phyloP scores from a whole-genome alignment of 257 asterid genomes.

The Haberlea rhodopensis region DNA sequence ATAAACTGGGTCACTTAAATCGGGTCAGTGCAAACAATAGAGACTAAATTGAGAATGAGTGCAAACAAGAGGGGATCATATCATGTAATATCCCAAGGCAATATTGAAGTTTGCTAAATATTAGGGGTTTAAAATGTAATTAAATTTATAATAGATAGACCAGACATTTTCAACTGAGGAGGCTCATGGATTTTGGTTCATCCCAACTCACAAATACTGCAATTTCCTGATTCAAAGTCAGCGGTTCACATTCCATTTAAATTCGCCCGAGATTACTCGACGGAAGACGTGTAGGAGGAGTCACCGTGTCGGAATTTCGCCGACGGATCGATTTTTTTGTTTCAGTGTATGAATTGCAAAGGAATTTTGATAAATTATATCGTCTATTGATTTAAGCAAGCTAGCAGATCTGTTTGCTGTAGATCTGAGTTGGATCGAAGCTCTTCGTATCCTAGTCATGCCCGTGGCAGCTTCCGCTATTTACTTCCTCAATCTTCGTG shows the following conservation, averaged over 20 bases:
- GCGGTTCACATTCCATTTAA: not conserved
- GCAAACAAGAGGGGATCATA: no score
- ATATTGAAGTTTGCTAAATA: not conserved
- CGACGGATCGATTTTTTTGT: not conserved
- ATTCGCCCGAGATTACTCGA: not conserved
- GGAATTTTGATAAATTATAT: not conserved
- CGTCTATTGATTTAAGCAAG: not conserved
- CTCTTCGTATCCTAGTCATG: constrained; percentile 47
- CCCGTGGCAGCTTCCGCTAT: constrained; percentile 99
- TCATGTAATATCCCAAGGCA: no score
- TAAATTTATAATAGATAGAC: not conserved
- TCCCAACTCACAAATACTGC: not conserved
- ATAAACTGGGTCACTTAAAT: no score
- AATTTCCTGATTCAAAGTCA: not conserved
- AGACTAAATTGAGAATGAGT: no score
- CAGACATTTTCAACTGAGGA: not conserved
- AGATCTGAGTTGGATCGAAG: constrained; percentile 30
- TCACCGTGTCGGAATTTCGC: not conserved
- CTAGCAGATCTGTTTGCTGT: constrained; percentile 20
- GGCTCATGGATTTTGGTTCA: not conserved
- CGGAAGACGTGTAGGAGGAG: not conserved
- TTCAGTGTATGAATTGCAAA: not conserved
- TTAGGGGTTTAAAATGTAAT: not conserved
- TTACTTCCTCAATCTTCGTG: constrained; percentile 93
- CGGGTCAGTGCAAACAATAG: no score